Percentiles rank a stretch among this genome's conserved stretches.
Conservation (phyloP, 345 rosid species). For the Bruguiera gymnorhiza region DNA sequence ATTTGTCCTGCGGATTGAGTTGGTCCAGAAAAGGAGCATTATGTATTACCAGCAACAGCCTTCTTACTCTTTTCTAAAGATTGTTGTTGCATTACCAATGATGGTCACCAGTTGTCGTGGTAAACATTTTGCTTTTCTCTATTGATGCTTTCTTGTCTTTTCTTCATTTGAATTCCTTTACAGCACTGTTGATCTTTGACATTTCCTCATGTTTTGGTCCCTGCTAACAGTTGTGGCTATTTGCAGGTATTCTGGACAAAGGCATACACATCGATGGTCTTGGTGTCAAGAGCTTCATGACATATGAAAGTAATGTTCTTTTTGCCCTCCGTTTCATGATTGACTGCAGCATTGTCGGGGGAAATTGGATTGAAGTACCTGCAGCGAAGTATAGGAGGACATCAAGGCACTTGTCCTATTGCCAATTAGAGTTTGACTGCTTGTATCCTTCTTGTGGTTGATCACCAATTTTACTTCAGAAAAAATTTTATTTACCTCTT, state of each 20-base stretch:
- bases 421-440: constrained; percentile 93
- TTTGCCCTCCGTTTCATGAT: constrained; percentile 97
- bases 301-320: constrained; percentile 91
- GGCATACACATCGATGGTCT: constrained; percentile 93
- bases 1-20: constrained; percentile 54
- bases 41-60: constrained; percentile 89
- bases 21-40: constrained; percentile 79
- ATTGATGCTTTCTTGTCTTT: not conserved
- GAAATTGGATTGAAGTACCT: constrained; percentile 97
- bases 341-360: constrained; percentile 82
- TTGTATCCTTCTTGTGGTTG: constrained; percentile 59
- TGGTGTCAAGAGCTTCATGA: constrained; percentile 86
- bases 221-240: not conserved
- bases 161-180: not conserved
- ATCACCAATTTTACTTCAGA: constrained; percentile 5
- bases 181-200: not conserved
- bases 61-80: constrained; percentile 79
- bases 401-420: constrained; percentile 57
- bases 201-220: not conserved
- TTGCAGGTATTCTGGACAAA: constrained; percentile 86
- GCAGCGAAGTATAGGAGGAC: constrained; percentile 74
- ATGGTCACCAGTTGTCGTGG: constrained; percentile 93
- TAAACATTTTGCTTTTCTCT: constrained; percentile 24
- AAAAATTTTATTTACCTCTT: constrained; percentile 11
- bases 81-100: constrained; percentile 86